These are phyloP conservation scores for Hemisphaericaspora nanyangensis DNA, from an alignment of 805 yeast species.

Conservation along the genomic window DNA sequence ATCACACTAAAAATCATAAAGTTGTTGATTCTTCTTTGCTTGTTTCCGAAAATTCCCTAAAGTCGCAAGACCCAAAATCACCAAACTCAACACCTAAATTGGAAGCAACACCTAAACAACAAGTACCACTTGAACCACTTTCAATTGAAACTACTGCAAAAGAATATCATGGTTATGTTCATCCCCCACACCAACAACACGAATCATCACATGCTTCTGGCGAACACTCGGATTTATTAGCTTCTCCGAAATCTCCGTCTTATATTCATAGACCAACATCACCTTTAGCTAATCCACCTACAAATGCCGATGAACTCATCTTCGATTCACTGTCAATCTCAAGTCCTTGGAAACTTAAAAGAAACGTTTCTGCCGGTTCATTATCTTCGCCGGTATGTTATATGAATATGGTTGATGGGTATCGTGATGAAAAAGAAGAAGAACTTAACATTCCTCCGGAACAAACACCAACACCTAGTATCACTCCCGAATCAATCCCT, in stretches of 20 bases:
- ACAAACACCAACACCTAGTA: not conserved
- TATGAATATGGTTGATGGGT: not conserved
- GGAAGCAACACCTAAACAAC: not conserved
- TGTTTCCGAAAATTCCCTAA: no score
- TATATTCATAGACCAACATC: conserved; percentile 2
- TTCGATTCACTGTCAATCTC: not conserved
- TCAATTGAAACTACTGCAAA: not conserved
- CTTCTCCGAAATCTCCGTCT: not conserved
- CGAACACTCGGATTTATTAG: not conserved
- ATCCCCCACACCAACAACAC: no score
- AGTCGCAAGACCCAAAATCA: not conserved
- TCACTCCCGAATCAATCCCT: not conserved
- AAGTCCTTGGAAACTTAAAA: not conserved
- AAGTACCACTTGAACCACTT: not conserved
- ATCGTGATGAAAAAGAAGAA: no score
- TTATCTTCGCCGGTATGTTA: conserved; percentile 1
- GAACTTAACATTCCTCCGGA: no score
- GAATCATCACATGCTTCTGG: not conserved
- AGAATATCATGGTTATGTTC: conserved; percentile 3
- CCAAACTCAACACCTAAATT: not conserved
- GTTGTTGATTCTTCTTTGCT: no score
- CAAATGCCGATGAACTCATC: conserved; percentile 3
- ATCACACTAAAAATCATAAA: not conserved
- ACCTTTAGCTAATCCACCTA: conserved; percentile 10
- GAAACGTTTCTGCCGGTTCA: conserved; percentile 5